Evolutionary conservation across 2,329 filamentous ascomycete genomes (phyloP), one percentile per base, ranked within the genome.

Genomic region (Monilinia fructigena): DNA sequence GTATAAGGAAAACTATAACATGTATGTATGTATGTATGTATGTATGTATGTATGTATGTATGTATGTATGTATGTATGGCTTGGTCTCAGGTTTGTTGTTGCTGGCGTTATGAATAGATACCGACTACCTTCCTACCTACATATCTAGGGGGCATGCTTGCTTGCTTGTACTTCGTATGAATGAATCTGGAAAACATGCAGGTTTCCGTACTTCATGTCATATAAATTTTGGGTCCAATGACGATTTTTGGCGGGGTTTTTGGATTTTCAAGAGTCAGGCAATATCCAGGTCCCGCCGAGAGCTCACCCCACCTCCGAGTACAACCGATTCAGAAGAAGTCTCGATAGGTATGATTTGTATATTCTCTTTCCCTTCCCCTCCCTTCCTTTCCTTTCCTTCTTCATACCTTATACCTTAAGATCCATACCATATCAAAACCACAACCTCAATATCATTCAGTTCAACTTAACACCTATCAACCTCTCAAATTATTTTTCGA

Each of bases 221-320:
- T 35, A 5, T 47, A 53, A 23, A 35, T 48, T 53, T 45, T 60
- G 55, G 55, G 47, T 53, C 55, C 23, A 60, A 65, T 66, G 63
- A 61, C 48, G 55, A 65, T 61, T 65, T 61, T 47, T 54, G 63
- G 55, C 55, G 63, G 63, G 63, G 55, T 53, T 58, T 64, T 35
- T 7, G 42, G 47, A 50, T 65, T 55, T 40, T 20, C 14, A 20
- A 63, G 53, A 64, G 52, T 47, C 40, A 48, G 45, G n/a, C 31
- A 45, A 16, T 18, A n/a, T 42, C 47, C 42, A 56, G 50, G 28
- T 42, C 48, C 50, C 55, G 35, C 63, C 42, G n/a, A 48, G n/a
- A 40, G 45, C 45, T 53, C 63, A 58, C 54, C 62, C 55, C 63
- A 60, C 42, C 55, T 65, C 55, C 47, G 38, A 66, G 35, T 54